Percentiles rank a stretch among this genome's conserved stretches.
These are phyloP conservation scores for Lentinula lateritia DNA, from an alignment of 768 basidiomycete genomes.

Conservation along the genomic window DNA sequence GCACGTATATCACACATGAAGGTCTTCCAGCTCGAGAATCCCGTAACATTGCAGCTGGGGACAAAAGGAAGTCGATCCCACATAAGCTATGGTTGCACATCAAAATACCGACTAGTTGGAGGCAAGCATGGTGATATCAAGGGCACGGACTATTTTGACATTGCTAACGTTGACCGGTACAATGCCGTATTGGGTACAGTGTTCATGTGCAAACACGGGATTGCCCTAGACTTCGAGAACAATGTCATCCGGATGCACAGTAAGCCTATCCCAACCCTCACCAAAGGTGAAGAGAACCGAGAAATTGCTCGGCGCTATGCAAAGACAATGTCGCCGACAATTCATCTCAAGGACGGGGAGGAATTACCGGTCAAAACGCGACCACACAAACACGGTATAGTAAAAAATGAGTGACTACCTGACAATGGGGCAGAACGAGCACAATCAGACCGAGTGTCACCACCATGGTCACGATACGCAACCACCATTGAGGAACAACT, in stretches of 20 bases:
- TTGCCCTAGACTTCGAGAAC: neutral
- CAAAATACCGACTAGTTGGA: neutral
- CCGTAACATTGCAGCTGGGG: neutral
- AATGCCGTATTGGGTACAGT: neutral
- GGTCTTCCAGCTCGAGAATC: neutral
- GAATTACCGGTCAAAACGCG: neutral
- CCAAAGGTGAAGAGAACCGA: neutral
- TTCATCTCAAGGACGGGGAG: neutral
- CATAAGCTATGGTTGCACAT: neutral
- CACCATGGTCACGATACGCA: neutral
- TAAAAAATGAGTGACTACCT: neutral
- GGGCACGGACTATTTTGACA: neutral
- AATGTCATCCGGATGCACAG: neutral
- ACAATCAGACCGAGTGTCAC: neutral
- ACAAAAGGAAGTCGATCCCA: neutral
- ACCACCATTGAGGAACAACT: neutral
- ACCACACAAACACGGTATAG: neutral
- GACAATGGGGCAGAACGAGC: neutral
- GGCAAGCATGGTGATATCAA: neutral
- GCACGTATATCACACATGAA: neutral
- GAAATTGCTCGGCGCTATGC: neutral
- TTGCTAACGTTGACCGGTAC: neutral
- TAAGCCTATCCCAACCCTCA: neutral
- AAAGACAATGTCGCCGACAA: neutral
- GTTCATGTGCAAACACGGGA: neutral